Evolutionary conservation across 2,329 filamentous ascomycete species (phyloP).

Genomic region (Exophiala sideris): DNA sequence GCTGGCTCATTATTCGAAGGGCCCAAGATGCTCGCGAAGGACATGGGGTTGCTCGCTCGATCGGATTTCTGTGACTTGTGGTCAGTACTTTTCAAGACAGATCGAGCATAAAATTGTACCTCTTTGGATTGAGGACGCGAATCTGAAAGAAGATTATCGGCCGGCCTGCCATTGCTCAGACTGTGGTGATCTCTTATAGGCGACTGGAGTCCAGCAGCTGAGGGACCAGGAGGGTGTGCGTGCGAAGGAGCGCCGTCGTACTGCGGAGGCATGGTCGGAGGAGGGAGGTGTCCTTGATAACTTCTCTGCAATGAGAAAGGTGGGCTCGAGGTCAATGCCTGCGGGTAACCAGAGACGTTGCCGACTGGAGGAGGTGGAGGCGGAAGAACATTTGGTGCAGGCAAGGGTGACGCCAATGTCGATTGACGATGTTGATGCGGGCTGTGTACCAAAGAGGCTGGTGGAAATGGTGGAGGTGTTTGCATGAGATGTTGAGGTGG

Average conservation of each 20-base stretch:
- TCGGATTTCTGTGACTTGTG: conserved; percentile 58
- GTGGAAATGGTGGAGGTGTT: conserved; percentile 41
- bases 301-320: conserved; percentile 23
- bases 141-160: conserved; percentile 33
- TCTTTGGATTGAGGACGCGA: conserved; percentile 39
- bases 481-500: conserved; percentile 35
- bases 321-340: conserved; percentile 23
- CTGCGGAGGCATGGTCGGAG: conserved; percentile 36
- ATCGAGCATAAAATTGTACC: conserved; percentile 32
- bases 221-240: conserved; percentile 39
- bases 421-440: conserved; percentile 36
- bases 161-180: conserved; percentile 34
- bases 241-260: conserved; percentile 39
- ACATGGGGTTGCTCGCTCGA: conserved; percentile 83
- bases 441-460: conserved; percentile 37
- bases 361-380: conserved; percentile 22
- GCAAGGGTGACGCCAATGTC: conserved; percentile 39
- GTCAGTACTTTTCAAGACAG: conserved; percentile 23
- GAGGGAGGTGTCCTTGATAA: conserved; percentile 19
- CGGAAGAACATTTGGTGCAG: conserved; percentile 27
- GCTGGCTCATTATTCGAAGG: conserved; percentile 30
- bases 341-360: conserved; percentile 20
- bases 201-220: conserved; percentile 40
- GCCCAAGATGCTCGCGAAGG: conserved; percentile 82
- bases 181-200: conserved; percentile 41